Evolutionary conservation across 352 stramenopile species (phyloP), one percentile per base, ranked within the genome.

Genomic region (Blastocystis sp.): DNA sequence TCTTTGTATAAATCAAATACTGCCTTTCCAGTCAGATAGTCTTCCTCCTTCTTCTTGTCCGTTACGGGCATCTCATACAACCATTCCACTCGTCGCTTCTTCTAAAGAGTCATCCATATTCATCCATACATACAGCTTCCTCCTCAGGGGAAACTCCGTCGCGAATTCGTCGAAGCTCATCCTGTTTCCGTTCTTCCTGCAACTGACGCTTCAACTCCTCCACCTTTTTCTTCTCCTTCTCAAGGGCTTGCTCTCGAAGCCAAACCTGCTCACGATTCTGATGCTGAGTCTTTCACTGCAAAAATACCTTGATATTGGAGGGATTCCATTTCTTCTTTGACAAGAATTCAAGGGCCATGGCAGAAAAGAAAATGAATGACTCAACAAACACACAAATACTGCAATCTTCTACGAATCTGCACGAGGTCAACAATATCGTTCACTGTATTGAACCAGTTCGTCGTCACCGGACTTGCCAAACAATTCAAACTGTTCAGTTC

Each of bases 241-340:
- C 75, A n/a, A 76, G 16, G 27, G 64, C 75, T 48, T 85, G 75
- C 59, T 85, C 75, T 4, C 75, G 40, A 9, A 85, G 57, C 75
- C 75, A 85, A 24, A 85, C 75, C 36, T 72, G 42, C 59, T 85
- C 75, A 73, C 75, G 57, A 76, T 85, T 85, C 75, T 75, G 51
- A 4, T 14, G 2, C 18, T 76, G n/a, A 85, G 29, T 29, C 14
- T 6, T 46, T 44, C 9, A 40, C 11, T 38, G 8, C 29, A 75
- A 24, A 6, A 56, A 16, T 54, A 72, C 75, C 27, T 85, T 85
- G n/a, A 51, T 61, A 72, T 85, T 85, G 4, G 57, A 48, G 16
- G 75, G 75, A 48, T 85, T 85, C 75, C 75, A 85, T 27, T 61
- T 56, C 54, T 85, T 85, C 63, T 85, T 85, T 44, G 75, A 64